Percentiles rank a stretch among this genome's conserved stretches.
phyloP scores from a whole-genome alignment of 345 rosid species.

The Corymbia maculata region DNA sequence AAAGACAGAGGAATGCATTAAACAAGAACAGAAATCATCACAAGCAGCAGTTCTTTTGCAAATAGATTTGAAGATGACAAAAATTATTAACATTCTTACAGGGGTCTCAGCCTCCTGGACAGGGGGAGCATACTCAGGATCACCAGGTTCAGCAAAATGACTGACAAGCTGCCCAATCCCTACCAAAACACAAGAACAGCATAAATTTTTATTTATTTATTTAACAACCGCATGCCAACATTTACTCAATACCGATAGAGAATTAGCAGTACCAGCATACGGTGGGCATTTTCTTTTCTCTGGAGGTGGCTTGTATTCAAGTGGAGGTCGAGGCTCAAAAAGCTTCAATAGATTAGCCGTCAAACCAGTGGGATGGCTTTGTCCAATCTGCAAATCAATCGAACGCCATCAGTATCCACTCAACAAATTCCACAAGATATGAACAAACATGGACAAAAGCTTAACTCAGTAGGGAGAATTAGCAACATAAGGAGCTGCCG shows the following conservation, averaged over 20 bases:
- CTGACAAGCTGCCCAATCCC: conserved; percentile 90
- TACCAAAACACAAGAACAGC: neutral
- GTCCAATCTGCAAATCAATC: conserved; percentile 72
- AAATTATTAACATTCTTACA: conserved; percentile 28
- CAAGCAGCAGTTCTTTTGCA: neutral
- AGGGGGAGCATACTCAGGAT: conserved; percentile 87
- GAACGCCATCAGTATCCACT: neutral
- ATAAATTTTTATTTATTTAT: neutral
- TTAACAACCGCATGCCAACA: neutral
- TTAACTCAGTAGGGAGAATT: neutral
- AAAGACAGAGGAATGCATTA: neutral
- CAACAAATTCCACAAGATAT: neutral
- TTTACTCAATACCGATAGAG: neutral
- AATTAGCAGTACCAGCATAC: conserved; percentile 37
- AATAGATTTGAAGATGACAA: neutral
- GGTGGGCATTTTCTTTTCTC: conserved; percentile 89
- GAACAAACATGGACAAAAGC: neutral
- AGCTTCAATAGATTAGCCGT: conserved; percentile 83
- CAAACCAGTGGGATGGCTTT: conserved; percentile 93
- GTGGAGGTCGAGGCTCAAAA: conserved; percentile 85
- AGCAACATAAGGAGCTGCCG: neutral
- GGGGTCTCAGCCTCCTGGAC: conserved; percentile 70
- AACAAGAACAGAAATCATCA: neutral
- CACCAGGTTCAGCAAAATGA: conserved; percentile 80
- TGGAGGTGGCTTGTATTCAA: conserved; percentile 78